Base-by-base conservation (phyloP, 106 monocot species). In the Allium sativum region DNA sequence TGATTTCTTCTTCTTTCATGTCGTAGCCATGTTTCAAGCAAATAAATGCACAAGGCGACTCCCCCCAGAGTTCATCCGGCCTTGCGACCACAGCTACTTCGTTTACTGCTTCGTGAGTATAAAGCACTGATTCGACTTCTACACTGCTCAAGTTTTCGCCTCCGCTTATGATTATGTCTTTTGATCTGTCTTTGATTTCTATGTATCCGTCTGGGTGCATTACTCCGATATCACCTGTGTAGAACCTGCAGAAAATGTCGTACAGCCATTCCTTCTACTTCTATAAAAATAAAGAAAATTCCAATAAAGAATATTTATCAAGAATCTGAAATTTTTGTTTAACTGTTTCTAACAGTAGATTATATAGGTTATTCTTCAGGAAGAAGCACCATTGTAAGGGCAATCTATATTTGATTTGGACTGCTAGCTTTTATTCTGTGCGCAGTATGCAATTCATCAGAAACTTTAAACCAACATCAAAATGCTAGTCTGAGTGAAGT, bases 121-220 rank as follows among this genome's bases (percentile, higher is more conserved):
- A 87, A 7, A 95, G 61, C 58, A 76, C 86, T 2, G 31, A n/a
- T 75, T 95, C 90, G 56, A 95, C 90, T 66, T 95, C 94, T 3
- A 86, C 79, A 72, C 86, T 90, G 63, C 86, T 86, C 59, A 95
- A 86, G 68, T 95, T 95, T 81, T 95, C 94, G 0, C 94, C 94
- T 8, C 86, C 94, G 13, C 84, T 84, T 17, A 90, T 95, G 63
- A 95, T 95, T 19, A 87, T 76, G 70, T 95, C 90, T 66, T 95
- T 95, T 3, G 75, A 77, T 61, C 86, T 58, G 50, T 95, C 90
- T 70, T 83, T 89, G 58, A 95, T 75, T 67, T 90, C 84, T 0
- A 95, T 46, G 50, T 89, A 89, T 10, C 93, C 93, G 46, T 95
- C 86, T 3, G 78, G 77, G 66, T 94, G 79, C 9, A 84, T 55